Percentiles rank a stretch among this genome's conserved stretches.
phyloP scores from a whole-genome alignment of 352 stramenopile genomes.

The Phytophthora chlamydospora region DNA sequence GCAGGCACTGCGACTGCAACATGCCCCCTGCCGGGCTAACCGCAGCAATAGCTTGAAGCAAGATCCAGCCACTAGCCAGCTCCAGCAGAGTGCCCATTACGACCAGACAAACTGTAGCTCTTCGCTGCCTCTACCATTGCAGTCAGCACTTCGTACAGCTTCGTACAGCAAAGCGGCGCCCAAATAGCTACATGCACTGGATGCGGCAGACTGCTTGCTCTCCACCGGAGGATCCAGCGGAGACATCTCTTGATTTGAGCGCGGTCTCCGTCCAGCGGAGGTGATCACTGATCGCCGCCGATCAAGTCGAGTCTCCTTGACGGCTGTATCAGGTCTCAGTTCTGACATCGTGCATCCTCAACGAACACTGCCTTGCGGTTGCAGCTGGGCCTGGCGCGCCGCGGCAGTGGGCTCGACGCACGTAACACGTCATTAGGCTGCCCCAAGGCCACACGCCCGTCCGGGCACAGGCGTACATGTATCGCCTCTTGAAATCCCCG shows the following conservation, averaged over 20 bases:
- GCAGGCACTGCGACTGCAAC: no score
- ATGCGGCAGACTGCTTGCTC: background rate
- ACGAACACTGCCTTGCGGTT: constrained; percentile 7
- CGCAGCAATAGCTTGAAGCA: no score
- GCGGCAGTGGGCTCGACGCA: constrained; percentile 2
- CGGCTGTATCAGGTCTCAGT: constrained; percentile 26
- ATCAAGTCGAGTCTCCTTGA: background rate
- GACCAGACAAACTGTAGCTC: no score
- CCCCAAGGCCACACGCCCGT: constrained; percentile 4
- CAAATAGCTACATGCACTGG: background rate
- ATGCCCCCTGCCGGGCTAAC: no score
- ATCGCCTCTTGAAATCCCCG: constrained; percentile 22
- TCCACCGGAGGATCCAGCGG: background rate
- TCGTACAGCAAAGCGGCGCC: background rate
- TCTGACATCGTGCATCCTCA: constrained; percentile 29
- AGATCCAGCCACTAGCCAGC: no score
- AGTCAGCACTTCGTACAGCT: no score
- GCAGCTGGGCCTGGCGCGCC: background rate
- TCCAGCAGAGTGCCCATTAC: no score
- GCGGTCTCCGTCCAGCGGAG: background rate
- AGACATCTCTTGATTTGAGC: constrained; percentile 2
- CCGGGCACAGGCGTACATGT: constrained; percentile 9
- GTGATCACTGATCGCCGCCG: background rate
- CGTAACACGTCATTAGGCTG: constrained; percentile 36
- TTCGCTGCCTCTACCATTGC: no score